Evolutionary conservation across 345 rosid species (phyloP).

Genomic region (Nasturtium officinale): DNA sequence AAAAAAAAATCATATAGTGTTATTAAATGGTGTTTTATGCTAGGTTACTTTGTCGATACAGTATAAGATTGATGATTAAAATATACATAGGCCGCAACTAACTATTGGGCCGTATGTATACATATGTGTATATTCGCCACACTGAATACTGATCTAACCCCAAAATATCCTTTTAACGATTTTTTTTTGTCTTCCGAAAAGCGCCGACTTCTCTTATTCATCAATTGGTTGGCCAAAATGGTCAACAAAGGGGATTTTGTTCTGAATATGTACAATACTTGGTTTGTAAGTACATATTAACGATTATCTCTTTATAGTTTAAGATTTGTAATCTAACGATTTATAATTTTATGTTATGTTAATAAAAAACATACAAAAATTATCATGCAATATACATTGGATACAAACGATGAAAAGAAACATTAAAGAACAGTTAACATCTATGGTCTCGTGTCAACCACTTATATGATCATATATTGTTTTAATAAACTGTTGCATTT

Average conservation of each 20-base stretch:
- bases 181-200: not conserved
- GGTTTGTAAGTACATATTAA: not conserved
- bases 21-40: not conserved
- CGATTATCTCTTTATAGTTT: not conserved
- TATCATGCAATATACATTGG: no score
- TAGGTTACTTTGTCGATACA: not conserved
- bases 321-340: no score
- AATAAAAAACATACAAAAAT: no score
- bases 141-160: not conserved
- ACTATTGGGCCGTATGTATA: not conserved
- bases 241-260: no score
- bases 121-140: not conserved
- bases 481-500: not conserved
- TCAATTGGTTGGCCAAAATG: no score
- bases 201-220: not conserved
- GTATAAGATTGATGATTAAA: not conserved
- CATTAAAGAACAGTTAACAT: not conserved
- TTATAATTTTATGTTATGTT: no score
- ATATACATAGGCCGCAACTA: not conserved
- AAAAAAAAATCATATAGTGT: not conserved
- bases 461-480: not conserved
- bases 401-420: not conserved
- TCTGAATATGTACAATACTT: not conserved
- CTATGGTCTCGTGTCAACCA: not conserved
- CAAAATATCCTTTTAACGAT: not conserved